Base-by-base conservation (phyloP, 768 basidiomycete species). In the Hemileccinum rubropunctum region DNA sequence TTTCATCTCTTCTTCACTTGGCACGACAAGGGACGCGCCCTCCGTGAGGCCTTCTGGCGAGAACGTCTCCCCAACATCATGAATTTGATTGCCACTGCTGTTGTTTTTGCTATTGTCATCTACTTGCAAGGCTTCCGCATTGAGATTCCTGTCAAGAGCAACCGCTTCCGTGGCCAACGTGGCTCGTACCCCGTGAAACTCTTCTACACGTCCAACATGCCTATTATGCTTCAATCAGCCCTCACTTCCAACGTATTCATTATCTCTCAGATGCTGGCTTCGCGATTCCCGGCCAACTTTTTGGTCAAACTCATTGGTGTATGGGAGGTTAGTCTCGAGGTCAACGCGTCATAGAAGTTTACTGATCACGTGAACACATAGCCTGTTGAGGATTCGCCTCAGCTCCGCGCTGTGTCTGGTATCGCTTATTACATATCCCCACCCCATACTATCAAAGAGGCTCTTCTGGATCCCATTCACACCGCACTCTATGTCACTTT, bases 141-240 rank as follows among this genome's bases (percentile, higher is more conserved):
- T 54, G 95, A 98, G 68, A 98, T 98, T 66, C 95, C 95, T 8
- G 91, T 98, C 67, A 98, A 98, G 81, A 88, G 85, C 74, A 94
- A 91, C 77, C 82, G 84, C 57, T 92, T 94, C 85, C 81, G 94
- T 50, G 97, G 97, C n/a, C 94, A 98, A 69, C 81, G 95, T 27
- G 95, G 91, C 36, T 81, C 83, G 13, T 98, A 98, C 76, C 97
- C 97, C 45, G 81, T 99, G 76, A 98, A 98, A 75, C 83, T 98
- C 33, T 98, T 99, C 76, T 99, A 98, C 73, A 98, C 97, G 14
- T 88, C 84, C 38, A 99, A 98, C 76, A 99, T 98, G 95, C 95
- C 95, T 50, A 98, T 99, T 77, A 99, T 99, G 95, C 82, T 98
- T 52, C 91, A 98, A 73, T 85, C 82, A 13, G 95, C 95, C 13